Conservation (phyloP, 176 grass and related monocot genomes). For the Oryza punctata region DNA sequence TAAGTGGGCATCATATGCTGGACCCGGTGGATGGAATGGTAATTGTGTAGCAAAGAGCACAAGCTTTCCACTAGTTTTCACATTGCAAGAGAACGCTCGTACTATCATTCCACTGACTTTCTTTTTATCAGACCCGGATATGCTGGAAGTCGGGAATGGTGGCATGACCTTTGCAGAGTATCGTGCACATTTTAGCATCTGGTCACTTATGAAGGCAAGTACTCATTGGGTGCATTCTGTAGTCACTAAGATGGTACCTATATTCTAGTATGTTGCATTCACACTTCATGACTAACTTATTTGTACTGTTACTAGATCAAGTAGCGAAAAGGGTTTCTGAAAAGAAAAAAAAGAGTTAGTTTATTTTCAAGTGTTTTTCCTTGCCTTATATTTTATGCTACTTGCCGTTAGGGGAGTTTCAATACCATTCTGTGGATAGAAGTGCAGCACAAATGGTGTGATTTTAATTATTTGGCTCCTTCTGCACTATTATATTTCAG, state of each 20-base stretch:
- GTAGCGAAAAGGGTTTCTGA: not conserved
- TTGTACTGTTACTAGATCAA: not conserved
- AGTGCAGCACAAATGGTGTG: not conserved
- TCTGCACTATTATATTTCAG: conserved; percentile 47
- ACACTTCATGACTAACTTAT: not conserved
- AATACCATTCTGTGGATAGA: not conserved
- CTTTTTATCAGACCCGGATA: conserved; percentile 76
- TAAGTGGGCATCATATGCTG: conserved; percentile 97
- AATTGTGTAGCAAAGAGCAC: conserved; percentile 15
- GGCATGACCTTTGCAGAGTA: conserved; percentile 89
- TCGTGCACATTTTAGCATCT: conserved; percentile 93
- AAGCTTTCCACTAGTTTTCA: not conserved
- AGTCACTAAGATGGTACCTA: not conserved
- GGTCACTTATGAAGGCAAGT: conserved; percentile 91
- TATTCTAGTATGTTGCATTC: not conserved
- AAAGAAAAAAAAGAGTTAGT: not conserved
- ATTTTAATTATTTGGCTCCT: not conserved
- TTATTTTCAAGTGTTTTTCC: not conserved
- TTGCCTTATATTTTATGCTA: not conserved
- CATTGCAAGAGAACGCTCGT: not conserved
- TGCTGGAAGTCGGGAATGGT: conserved; percentile 91
- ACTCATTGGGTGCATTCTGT: not conserved
- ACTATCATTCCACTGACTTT: not conserved
- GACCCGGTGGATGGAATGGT: conserved; percentile 99
- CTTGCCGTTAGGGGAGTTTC: not conserved